Evolutionary conservation across 176 grass and related monocot species (phyloP), one percentile per base, ranked within the genome.

Genomic region (Oryza nivara): DNA sequence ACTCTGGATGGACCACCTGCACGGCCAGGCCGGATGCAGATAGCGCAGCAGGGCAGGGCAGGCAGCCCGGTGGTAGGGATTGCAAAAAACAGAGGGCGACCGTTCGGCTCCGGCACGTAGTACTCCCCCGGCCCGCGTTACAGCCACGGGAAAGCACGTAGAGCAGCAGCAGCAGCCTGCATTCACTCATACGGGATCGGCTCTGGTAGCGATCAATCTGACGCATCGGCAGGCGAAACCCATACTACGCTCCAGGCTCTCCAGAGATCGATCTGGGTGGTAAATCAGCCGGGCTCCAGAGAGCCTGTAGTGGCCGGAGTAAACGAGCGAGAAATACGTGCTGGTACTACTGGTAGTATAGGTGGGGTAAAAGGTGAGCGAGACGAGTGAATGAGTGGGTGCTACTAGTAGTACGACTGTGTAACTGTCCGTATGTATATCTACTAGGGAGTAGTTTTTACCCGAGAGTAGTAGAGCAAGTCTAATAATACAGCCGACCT

Each of bases 1-100:
- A 16, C 3, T 4, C 49, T 16, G 49, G 11, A 14, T 25, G 84
- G 76, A 73, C 76, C 77, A 75, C 85, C 61, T 3, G 26, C 44
- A 26, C 54, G 60, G 16, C 1, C 16, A 8, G 26, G n/a, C 7
- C n/a, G 32, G n/a, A 16, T 12, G 54, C 54, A 54, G 22, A 13
- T 28, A 13, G 15, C 47, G 20, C 48, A 17, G 54, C 48, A 7
- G 54, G 54, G 54, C 48, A 7, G 54, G 54, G 54, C 54, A 7
- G 35, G 35, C 35, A 36, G 35, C 16, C 51, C 51, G 16, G 13
- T 49, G 47, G 47, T 49, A 49, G 3, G 47, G 47, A 49, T 36
- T 22, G 51, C 51, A 19, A 54, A 54, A 54, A 54, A 36, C 35
- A 36, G 40, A 43, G 5, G 15, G 30, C 44, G 17, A 10, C 38